Base-by-base conservation (phyloP, 2,329 filamentous ascomycete species). In the Colletotrichum chlorophyti region DNA sequence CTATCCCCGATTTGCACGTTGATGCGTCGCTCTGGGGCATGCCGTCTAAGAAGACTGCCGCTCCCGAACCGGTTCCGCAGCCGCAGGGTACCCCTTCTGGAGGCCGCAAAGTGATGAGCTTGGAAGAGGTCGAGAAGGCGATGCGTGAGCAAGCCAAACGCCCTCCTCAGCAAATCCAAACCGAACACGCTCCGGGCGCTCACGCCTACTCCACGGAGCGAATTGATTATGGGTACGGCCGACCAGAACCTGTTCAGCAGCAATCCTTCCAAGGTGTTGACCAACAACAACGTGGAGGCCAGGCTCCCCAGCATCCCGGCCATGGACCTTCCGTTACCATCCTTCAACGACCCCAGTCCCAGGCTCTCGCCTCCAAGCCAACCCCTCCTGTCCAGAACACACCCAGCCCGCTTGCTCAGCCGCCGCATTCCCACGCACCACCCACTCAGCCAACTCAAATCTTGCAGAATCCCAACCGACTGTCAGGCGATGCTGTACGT, bases 111-210 rank as follows among this genome's bases (percentile, higher is more conserved):
- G 89, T 97, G 76, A 88, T 99, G 90, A 98, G 92, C 68, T 74
- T 99, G 68, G 95, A 98, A 72, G 95, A 99, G 77, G 93, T 99
- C 17, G 95, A 99, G 76, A 94, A 94, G 51, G 88, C 92, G 63
- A 93, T 99, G 89, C 86, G 91, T 60, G 82, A 84, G 29, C 89
- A 93, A 65, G 76, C 85, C 66, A 82, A 81, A 61, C 75, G 19
- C 65, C 10, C 70, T 64, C 26, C 62, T 15, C 68, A 76, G 53
- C 69, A 73, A 7, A 64, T 74, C 15, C 68, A 72, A 32, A 70
- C 71, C 15, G 66, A 76, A 29, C 65, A 70, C n/a, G 65, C 60
- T 32, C 65, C 61, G 40, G 67, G 69, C 29, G 65, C 66, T 63
- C 70, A 73, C 35, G 51, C 52, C 12, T 61, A 59, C 3, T 51